phyloP scores from a whole-genome alignment of 116 monocot species.

The Cymodocea nodosa region DNA sequence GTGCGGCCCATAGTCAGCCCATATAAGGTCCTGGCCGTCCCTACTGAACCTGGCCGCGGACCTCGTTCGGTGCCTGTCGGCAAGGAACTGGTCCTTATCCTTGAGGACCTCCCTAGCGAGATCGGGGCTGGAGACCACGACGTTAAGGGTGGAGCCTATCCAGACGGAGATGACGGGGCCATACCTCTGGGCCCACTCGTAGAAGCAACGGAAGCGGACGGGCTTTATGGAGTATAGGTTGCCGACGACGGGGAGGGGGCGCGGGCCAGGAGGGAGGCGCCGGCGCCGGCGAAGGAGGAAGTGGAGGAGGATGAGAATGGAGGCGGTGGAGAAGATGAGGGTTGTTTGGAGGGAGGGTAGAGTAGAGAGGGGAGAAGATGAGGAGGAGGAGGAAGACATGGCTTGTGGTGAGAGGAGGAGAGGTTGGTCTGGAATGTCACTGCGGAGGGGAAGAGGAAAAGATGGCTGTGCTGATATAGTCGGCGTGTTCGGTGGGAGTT shows the following conservation, averaged over 20 bases:
- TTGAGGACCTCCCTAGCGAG: constrained; percentile 74
- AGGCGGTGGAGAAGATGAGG: neutral
- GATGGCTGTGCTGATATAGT: too few species aligned
- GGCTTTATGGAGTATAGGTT: constrained; percentile 75
- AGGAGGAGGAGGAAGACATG: too few species aligned
- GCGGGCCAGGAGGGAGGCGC: constrained; percentile 52
- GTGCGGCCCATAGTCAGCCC: constrained; percentile 92
- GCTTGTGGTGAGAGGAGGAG: too few species aligned
- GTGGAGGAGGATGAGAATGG: constrained; percentile 6
- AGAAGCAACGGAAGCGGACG: constrained; percentile 68
- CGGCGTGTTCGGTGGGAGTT: too few species aligned
- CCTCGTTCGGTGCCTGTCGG: constrained; percentile 59
- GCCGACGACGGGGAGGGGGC: constrained; percentile 63
- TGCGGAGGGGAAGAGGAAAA: too few species aligned
- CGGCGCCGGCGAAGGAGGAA: constrained; percentile 11
- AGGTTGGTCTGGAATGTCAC: too few species aligned
- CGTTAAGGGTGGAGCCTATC: constrained; percentile 70
- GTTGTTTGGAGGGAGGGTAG: neutral
- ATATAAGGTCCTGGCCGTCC: constrained; percentile 63
- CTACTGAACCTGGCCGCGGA: constrained; percentile 68
- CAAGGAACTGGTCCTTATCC: constrained; percentile 68
- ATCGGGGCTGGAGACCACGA: constrained; percentile 61
- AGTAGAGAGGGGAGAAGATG: neutral
- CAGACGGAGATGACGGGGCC: constrained; percentile 86
- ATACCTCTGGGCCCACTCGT: constrained; percentile 61